A percentile compares a stretch with the other conserved stretches of the same genome.
Conservation (phyloP, 1,139 yeast species). For the Blastobotrys indianensis region DNA sequence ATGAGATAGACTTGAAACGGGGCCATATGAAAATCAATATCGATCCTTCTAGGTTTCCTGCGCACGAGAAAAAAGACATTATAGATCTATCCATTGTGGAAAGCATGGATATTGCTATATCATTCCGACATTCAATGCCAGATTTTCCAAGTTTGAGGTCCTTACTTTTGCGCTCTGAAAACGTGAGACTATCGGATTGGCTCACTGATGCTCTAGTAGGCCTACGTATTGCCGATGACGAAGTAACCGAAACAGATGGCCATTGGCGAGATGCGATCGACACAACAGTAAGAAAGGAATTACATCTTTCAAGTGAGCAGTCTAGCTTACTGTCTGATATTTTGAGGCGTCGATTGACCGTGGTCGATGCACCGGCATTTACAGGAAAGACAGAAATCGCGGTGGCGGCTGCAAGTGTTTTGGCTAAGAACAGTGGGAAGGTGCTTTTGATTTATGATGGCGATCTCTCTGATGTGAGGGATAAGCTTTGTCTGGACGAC, state of each 20-base stretch:
- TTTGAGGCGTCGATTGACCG: neutral
- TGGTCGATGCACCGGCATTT: slow-evolving; percentile 44
- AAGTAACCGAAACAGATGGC: too few relatives aligned
- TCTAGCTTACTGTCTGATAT: too few relatives aligned
- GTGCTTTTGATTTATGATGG: too few relatives aligned
- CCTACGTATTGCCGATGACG: slow-evolving; percentile 28
- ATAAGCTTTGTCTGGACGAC: too few relatives aligned
- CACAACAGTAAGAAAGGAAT: too few relatives aligned
- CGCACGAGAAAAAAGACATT: slow-evolving; percentile 4
- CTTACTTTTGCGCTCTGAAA: neutral
- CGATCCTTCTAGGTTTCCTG: slow-evolving; percentile 6
- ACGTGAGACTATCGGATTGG: slow-evolving; percentile 26
- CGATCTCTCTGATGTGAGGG: too few relatives aligned
- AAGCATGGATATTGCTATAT: slow-evolving; percentile 1
- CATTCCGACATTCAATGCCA: neutral
- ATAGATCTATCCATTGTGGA: slow-evolving; percentile 1
- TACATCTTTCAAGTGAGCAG: too few relatives aligned
- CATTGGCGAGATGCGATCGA: too few relatives aligned
- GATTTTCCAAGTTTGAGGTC: neutral
- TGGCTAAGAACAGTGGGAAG: too few relatives aligned
- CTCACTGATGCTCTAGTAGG: slow-evolving; percentile 35
- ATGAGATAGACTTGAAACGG: neutral
- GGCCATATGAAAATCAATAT: slow-evolving; percentile 3
- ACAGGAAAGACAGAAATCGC: slow-evolving; percentile 40
- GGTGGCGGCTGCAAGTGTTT: too few relatives aligned